Percentiles rank a stretch among this genome's conserved stretches.
phyloP scores from a whole-genome alignment of 495 filamentous ascomycete genomes.

The Penicillium steckii region DNA sequence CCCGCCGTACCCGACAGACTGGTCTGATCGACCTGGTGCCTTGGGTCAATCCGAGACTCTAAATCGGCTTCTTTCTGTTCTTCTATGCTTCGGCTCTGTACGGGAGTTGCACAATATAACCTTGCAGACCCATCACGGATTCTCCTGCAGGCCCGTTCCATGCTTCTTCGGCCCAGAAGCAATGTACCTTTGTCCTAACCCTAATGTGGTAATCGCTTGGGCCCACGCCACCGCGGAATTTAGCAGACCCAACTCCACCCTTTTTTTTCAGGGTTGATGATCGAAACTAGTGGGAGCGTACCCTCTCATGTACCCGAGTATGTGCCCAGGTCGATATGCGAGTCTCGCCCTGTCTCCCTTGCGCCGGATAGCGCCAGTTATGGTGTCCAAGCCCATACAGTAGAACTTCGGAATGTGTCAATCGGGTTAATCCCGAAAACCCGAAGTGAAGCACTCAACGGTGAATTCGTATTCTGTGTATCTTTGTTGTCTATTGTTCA shows the following conservation, averaged over 20 bases:
- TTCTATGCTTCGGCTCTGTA: no score
- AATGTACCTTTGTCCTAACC: not conserved
- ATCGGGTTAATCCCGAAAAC: no score
- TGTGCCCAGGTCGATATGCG: no score
- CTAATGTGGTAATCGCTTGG: not conserved
- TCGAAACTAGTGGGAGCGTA: slow-evolving; percentile 43
- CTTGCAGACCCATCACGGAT: slow-evolving; percentile 7
- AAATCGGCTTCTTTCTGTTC: not conserved
- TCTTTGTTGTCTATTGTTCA: no score
- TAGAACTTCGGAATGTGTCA: no score
- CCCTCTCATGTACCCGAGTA: slow-evolving; percentile 1
- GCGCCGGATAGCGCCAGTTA: no score
- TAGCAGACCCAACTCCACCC: not conserved
- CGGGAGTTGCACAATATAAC: not conserved
- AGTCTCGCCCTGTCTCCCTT: no score
- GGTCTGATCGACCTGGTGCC: slow-evolving; percentile 23
- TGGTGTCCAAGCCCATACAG: no score
- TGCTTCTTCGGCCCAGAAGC: not conserved
- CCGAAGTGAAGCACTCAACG: no score
- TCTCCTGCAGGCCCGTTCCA: not conserved
- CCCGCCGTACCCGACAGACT: slow-evolving; percentile 19
- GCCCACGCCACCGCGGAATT: not conserved
- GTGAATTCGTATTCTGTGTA: no score
- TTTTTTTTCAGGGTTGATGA: slow-evolving; percentile 19
- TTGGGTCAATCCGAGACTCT: slow-evolving; percentile 12